A percentile compares a stretch with the other conserved stretches of the same genome.
Conservation (phyloP, 1,284 basidiomycete species). For the Boletus semigastroideus region DNA sequence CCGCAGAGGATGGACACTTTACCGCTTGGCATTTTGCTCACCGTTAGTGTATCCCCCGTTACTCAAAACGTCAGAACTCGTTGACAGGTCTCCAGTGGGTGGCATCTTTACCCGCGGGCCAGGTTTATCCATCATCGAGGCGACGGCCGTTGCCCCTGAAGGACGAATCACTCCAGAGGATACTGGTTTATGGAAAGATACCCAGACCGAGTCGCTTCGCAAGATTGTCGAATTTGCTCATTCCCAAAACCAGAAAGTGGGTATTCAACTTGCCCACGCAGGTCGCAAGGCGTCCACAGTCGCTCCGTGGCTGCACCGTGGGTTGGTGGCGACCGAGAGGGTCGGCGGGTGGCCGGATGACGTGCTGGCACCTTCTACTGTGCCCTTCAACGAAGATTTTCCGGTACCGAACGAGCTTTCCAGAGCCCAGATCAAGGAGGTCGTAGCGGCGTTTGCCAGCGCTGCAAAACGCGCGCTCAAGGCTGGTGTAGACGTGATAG, state of each 20-base stretch:
- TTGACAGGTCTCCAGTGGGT: slow-evolving; percentile 35
- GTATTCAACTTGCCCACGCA: slow-evolving; percentile 80
- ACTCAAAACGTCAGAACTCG: background rate
- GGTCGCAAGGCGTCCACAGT: slow-evolving; percentile 69
- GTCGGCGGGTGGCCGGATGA: slow-evolving; percentile 74
- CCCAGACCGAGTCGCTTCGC: slow-evolving; percentile 66
- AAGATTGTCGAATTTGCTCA: slow-evolving; percentile 78
- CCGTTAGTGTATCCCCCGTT: slow-evolving; percentile 29
- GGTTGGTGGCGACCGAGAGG: slow-evolving; percentile 41
- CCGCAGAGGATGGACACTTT: slow-evolving; percentile 52
- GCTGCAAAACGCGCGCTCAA: slow-evolving; percentile 55
- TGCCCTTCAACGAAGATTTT: slow-evolving; percentile 51
- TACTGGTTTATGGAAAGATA: slow-evolving; percentile 73
- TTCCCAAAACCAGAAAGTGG: slow-evolving; percentile 67
- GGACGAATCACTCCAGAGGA: slow-evolving; percentile 52
- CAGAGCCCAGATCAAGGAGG: slow-evolving; percentile 50
- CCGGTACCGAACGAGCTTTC: slow-evolving; percentile 58
- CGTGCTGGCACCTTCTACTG: slow-evolving; percentile 53
- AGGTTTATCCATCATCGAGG: slow-evolving; percentile 58
- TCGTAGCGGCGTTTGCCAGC: slow-evolving; percentile 61
- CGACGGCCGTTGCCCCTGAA: slow-evolving; percentile 62
- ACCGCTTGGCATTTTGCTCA: slow-evolving; percentile 56
- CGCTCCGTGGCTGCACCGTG: slow-evolving; percentile 55
- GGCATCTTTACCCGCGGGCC: slow-evolving; percentile 50
- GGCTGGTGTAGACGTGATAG: slow-evolving; percentile 67